Conservation (phyloP, 371 early-diverging fungal species). For the Blakeslea trispora region DNA sequence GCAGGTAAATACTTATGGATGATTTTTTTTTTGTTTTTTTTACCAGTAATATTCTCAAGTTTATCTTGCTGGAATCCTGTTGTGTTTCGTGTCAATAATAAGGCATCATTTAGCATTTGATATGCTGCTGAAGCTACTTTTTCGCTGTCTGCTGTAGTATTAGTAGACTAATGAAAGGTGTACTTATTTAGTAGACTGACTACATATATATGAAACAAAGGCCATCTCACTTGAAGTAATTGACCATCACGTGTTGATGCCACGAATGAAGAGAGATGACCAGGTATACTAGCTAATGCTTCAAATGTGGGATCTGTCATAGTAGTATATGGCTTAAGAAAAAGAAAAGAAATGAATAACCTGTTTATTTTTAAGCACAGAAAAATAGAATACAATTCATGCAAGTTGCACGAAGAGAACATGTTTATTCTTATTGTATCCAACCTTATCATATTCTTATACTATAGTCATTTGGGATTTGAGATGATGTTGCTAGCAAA, state of each 20-base stretch:
- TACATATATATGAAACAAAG: neutral
- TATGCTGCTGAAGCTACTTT: conserved; percentile 20
- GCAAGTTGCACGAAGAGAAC: too few relatives aligned
- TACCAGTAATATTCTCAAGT: conserved; percentile 28
- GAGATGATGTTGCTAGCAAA: too few relatives aligned
- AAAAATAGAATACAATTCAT: too few relatives aligned
- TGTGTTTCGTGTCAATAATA: conserved; percentile 16
- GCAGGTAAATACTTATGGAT: too few relatives aligned
- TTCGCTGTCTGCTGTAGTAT: conserved; percentile 1
- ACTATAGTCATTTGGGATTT: too few relatives aligned
- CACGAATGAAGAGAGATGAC: conserved; percentile 29
- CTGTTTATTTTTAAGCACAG: too few relatives aligned
- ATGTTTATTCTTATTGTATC: too few relatives aligned
- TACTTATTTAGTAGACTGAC: neutral
- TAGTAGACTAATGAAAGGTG: neutral
- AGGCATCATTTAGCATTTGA: conserved; percentile 28
- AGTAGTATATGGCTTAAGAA: neutral
- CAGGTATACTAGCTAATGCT: conserved; percentile 24
- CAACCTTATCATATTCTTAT: too few relatives aligned
- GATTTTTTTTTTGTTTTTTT: too few relatives aligned
- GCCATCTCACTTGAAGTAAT: conserved; percentile 20
- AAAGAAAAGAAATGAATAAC: neutral
- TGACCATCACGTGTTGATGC: conserved; percentile 24
- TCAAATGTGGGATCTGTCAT: conserved; percentile 35
- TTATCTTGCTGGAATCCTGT: conserved; percentile 25